Evolutionary conservation across 257 asterid species (phyloP).

Genomic region (Solanum sitiens): DNA sequence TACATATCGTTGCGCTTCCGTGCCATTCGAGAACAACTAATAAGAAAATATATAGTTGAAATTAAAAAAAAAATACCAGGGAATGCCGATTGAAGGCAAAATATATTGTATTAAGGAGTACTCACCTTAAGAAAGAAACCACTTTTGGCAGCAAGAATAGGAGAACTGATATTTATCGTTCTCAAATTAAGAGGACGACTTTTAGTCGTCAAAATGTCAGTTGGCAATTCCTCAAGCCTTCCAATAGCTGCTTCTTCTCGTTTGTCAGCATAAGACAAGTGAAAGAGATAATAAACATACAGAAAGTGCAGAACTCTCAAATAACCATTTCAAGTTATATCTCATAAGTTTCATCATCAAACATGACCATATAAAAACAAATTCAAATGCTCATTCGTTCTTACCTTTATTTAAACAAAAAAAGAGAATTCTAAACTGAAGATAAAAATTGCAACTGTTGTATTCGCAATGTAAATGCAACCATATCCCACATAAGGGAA

Average conservation of each 20-base stretch:
- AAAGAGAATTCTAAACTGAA: too few relatives aligned
- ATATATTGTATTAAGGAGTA: neutral
- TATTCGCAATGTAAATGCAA: neutral
- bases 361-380: too few relatives aligned
- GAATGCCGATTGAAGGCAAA: neutral
- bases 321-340: too few relatives aligned
- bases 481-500: neutral
- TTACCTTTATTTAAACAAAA: too few relatives aligned
- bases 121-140: conserved; percentile 60
- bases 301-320: too few relatives aligned
- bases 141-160: conserved; percentile 80
- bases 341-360: too few relatives aligned
- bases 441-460: too few relatives aligned
- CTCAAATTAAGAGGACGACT: conserved; percentile 20
- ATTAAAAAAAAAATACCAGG: neutral
- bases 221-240: conserved; percentile 48
- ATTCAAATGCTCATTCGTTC: too few relatives aligned
- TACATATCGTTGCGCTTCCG: conserved; percentile 49
- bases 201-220: conserved; percentile 11
- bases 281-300: too few relatives aligned
- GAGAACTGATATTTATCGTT: conserved; percentile 71
- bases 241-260: conserved; percentile 51
- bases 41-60: neutral
- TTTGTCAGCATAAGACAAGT: neutral
- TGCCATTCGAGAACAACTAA: conserved; percentile 65